A percentile compares a stretch with the other conserved stretches of the same genome.
Conservation (phyloP, 805 yeast species). For the Blastobotrys americana region DNA sequence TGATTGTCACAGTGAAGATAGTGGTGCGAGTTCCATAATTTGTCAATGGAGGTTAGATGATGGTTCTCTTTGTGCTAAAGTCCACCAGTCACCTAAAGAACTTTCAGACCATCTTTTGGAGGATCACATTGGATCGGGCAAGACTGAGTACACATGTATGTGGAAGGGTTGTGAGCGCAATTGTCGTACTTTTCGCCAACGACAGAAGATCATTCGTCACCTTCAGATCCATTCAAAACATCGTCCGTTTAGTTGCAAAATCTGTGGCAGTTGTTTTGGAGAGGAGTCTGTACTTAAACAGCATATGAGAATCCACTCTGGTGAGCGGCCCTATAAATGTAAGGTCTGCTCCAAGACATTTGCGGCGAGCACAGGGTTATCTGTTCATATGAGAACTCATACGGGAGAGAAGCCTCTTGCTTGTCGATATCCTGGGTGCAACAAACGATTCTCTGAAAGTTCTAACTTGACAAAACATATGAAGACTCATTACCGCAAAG, state of each 20-base stretch:
- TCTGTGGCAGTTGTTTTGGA: constrained; percentile 67
- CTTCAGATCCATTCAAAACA: constrained; percentile 81
- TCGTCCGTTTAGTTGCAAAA: constrained; percentile 66
- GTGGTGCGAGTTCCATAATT: constrained; percentile 14
- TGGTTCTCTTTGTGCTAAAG: constrained; percentile 40
- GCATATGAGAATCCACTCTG: constrained; percentile 79
- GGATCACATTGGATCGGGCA: constrained; percentile 68
- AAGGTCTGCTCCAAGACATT: constrained; percentile 65
- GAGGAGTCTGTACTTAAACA: constrained; percentile 71
- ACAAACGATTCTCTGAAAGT: constrained; percentile 78
- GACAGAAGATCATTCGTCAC: constrained; percentile 82
- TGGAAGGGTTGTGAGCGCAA: constrained; percentile 75
- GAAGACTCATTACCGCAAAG: constrained; percentile 49
- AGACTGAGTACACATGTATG: constrained; percentile 57
- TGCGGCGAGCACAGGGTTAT: constrained; percentile 74
- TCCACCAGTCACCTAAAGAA: constrained; percentile 48
- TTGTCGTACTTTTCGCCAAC: constrained; percentile 56
- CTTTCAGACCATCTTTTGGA: constrained; percentile 64
- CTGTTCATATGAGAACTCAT: constrained; percentile 79
- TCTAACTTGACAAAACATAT: constrained; percentile 84
- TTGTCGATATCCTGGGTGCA: constrained; percentile 77
- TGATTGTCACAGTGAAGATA: constrained; percentile 3
- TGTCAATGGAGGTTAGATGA: constrained; percentile 37
- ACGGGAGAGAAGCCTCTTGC: constrained; percentile 83
- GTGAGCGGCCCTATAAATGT: constrained; percentile 82